Conservation (phyloP, 83 land plant species). For the Picea abies region DNA sequence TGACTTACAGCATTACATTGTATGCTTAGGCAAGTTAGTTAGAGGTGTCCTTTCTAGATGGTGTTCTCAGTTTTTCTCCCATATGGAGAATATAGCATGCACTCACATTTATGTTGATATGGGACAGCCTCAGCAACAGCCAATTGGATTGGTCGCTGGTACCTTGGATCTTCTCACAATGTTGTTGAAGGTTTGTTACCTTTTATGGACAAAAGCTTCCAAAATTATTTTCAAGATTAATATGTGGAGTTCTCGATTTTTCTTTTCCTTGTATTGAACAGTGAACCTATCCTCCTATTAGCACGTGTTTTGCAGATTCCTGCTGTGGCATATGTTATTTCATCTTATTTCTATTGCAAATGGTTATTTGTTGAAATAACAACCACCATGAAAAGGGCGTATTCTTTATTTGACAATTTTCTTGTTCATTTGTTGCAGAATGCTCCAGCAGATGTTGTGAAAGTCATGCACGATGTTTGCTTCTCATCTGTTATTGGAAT, state of each 20-base stretch:
- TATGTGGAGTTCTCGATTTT: not conserved
- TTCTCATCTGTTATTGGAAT: constrained; percentile 59
- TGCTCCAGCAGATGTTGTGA: constrained; percentile 66
- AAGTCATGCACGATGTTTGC: constrained; percentile 61
- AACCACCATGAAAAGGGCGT: not conserved
- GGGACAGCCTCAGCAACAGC: constrained; percentile 72
- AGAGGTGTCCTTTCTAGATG: not conserved
- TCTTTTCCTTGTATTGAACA: not conserved
- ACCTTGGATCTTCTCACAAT: constrained; percentile 86
- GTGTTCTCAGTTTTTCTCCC: not conserved
- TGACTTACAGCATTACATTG: not conserved
- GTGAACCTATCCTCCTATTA: not conserved
- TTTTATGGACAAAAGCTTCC: not conserved
- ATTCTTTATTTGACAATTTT: not conserved
- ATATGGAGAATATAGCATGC: not conserved
- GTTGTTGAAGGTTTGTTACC: constrained; percentile 71
- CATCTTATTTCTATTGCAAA: not conserved
- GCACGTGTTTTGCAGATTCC: not conserved
- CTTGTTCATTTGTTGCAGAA: constrained; percentile 52
- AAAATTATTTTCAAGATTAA: not conserved
- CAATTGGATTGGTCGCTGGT: constrained; percentile 81
- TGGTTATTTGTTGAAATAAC: not conserved
- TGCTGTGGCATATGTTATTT: not conserved
- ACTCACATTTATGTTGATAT: constrained; percentile 3
- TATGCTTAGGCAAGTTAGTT: not conserved